Base-by-base conservation (phyloP, 2,329 filamentous ascomycete genomes). In the Colletotrichum sublineola region DNA sequence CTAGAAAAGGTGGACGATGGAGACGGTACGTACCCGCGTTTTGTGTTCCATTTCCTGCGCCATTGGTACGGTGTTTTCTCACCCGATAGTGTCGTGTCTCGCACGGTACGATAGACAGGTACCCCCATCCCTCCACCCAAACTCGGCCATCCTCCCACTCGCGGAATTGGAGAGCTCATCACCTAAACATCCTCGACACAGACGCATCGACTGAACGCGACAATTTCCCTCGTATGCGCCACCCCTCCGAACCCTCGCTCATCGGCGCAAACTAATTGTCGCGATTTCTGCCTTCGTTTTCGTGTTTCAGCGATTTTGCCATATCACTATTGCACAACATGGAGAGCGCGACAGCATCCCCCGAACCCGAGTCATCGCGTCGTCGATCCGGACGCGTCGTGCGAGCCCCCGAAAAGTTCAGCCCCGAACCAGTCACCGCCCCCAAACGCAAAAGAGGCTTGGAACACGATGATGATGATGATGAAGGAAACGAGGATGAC, bases 381-480 rank as follows among this genome's bases (percentile, higher is more conserved):
- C 91, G 91, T 81, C 89, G 90, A 75, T 93, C 91, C 48, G 89
- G 90, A 89, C 90, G 90, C 89, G 90, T 90, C 84, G 86, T 89
- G 74, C 88, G 85, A 78, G 85, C 84, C 46, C 89, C 90, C 57
- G 80, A 86, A 78, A 91, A 91, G 80, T 92, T 90, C 81, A 84
- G 84, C 69, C 86, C 88, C 67, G 87, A 91, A 73, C 82, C 85
- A 75, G 78, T 83, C 66, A 76, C 82, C 57, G 83, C 84, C 53
- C 79, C 85, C 62, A 92, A 91, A 82, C 87, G 90, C 80, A 92
- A 92, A 82, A 86, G 88, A 74, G 83, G 79, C 65, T 77, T 76
- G 67, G 84, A 86, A 6, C 79, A 85, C 53, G 85, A 84, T 48
- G 86, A 84, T 46, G 85, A 86, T 44, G 85, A 86, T 63, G 82